Conservation (phyloP, 176 grass and related monocot genomes). For the Poa pratensis region DNA sequence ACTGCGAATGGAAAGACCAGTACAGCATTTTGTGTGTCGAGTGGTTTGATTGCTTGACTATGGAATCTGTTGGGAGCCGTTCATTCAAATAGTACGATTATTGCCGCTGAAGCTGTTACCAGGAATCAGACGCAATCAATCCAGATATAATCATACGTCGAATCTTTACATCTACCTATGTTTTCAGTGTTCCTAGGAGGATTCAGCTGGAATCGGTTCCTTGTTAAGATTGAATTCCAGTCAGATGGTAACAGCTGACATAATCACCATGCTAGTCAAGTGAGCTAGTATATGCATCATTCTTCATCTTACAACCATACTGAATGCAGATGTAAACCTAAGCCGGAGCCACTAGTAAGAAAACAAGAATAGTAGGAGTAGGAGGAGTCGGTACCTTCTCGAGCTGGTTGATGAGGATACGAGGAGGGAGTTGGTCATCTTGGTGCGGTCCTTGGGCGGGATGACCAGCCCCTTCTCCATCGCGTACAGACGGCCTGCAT, state of each 20-base stretch:
- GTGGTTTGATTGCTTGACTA: neutral
- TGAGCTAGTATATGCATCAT: too few relatives aligned
- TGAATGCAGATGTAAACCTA: too few relatives aligned
- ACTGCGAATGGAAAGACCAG: neutral
- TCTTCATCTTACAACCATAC: too few relatives aligned
- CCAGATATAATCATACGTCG: neutral
- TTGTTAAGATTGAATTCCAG: too few relatives aligned
- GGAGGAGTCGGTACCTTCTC: conserved; percentile 57
- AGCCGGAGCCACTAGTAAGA: too few relatives aligned
- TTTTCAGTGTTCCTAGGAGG: neutral
- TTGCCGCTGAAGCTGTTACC: neutral
- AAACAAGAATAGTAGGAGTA: too few relatives aligned
- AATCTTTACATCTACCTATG: neutral
- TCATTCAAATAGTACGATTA: neutral
- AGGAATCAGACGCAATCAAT: neutral
- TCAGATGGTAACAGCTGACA: too few relatives aligned
- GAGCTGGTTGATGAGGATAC: conserved; percentile 96
- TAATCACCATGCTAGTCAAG: too few relatives aligned
- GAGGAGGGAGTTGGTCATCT: conserved; percentile 86
- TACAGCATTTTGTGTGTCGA: neutral
- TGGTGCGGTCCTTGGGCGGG: conserved; percentile 84
- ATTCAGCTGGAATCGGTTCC: neutral
- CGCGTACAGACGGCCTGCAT: conserved; percentile 80
- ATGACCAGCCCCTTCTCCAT: conserved; percentile 91
- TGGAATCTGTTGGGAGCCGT: neutral